A percentile compares a stretch with the other conserved stretches of the same genome.
Evolutionary conservation across 1,139 yeast species (phyloP).

Genomic region (Taphrina wiesneri): DNA sequence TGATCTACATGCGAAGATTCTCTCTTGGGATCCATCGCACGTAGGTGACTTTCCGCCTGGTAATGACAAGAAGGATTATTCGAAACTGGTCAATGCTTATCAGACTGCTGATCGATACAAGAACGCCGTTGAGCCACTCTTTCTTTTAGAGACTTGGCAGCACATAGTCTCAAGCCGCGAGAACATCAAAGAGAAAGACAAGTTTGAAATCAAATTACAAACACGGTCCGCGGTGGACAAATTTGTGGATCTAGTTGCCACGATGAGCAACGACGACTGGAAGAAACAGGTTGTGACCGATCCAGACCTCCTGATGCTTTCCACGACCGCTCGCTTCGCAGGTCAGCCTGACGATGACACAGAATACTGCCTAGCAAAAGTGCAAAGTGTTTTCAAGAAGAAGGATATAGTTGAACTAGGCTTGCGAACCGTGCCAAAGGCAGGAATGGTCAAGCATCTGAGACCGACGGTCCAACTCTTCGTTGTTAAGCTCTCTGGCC

Average conservation of each 20-base stretch:
- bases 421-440: slow-evolving; percentile 59
- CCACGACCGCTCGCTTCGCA: slow-evolving; percentile 45
- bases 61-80: slow-evolving; percentile 45
- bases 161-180: slow-evolving; percentile 73
- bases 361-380: slow-evolving; percentile 67
- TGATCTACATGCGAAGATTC: slow-evolving; percentile 67
- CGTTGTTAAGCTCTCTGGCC: slow-evolving; percentile 58
- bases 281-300: slow-evolving; percentile 64
- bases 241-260: slow-evolving; percentile 85
- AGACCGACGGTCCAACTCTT: slow-evolving; percentile 64
- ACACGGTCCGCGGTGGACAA: slow-evolving; percentile 81
- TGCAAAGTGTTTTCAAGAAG: slow-evolving; percentile 62
- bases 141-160: slow-evolving; percentile 93
- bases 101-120: slow-evolving; percentile 63
- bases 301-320: slow-evolving; percentile 72
- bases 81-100: slow-evolving; percentile 54
- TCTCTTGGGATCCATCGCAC: slow-evolving; percentile 75
- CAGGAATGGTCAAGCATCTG: slow-evolving; percentile 56
- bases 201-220: slow-evolving; percentile 66
- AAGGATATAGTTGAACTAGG: slow-evolving; percentile 72
- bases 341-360: slow-evolving; percentile 43
- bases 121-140: slow-evolving; percentile 69
- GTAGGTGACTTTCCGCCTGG: slow-evolving; percentile 61
- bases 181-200: slow-evolving; percentile 59
- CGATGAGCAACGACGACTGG: slow-evolving; percentile 58